These are phyloP conservation scores for Bacterosira constricta DNA, from an alignment of 108 stramenopile species.

Conservation along the genomic window DNA sequence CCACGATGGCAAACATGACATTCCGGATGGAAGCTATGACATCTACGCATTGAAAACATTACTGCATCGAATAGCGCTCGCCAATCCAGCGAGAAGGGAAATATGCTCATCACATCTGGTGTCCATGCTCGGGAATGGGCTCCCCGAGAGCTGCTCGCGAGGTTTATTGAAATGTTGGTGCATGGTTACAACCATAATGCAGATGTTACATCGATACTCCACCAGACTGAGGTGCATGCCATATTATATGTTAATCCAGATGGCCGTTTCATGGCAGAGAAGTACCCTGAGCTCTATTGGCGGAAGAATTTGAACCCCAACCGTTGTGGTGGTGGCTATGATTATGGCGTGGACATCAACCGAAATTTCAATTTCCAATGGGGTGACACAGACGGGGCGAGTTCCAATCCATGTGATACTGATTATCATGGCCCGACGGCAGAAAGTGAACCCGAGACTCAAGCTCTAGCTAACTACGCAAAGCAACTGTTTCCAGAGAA, in stretches of 20 bases:
- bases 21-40: slow-evolving; percentile 10
- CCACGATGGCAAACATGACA: slow-evolving; percentile 10
- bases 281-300: slow-evolving; percentile 17
- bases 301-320: slow-evolving; percentile 58
- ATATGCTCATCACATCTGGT: slow-evolving; percentile 26
- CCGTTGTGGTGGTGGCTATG: slow-evolving; percentile 5
- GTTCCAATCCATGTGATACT: slow-evolving; percentile 26
- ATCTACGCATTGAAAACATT: slow-evolving; percentile 30
- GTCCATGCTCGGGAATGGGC: slow-evolving; percentile 43
- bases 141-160: slow-evolving; percentile 33
- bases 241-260: slow-evolving; percentile 46
- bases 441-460: slow-evolving; percentile 53
- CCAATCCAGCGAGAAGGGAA: slow-evolving; percentile 4
- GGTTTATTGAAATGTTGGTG: slow-evolving; percentile 21
- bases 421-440: slow-evolving; percentile 43
- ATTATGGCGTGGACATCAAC: slow-evolving; percentile 61
- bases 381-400: slow-evolving; percentile 45
- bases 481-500: slow-evolving; percentile 43
- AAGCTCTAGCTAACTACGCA: slow-evolving; percentile 50
- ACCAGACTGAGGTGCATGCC: slow-evolving; percentile 43
- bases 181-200: slow-evolving; percentile 35
- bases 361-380: slow-evolving; percentile 61
- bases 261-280: slow-evolving; percentile 42
- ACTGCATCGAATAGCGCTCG: slow-evolving; percentile 1
- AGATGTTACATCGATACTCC: slow-evolving; percentile 40